These are phyloP conservation scores for Fomitopsis pinicola DNA, from an alignment of 1,284 basidiomycete genomes.

Conservation along the genomic window DNA sequence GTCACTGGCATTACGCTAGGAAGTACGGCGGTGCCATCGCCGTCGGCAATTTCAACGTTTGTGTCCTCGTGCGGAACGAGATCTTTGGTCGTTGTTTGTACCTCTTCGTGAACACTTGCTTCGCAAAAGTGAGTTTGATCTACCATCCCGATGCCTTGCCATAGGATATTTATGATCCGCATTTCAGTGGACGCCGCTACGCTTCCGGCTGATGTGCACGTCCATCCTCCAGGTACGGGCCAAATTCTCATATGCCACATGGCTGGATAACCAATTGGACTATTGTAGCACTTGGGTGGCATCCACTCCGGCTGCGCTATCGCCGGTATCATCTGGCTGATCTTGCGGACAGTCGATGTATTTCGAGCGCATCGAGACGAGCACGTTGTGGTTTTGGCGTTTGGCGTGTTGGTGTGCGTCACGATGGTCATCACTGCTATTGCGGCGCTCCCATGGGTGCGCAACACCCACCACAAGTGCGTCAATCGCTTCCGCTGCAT, in stretches of 20 bases:
- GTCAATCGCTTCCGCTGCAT: constrained; percentile 17
- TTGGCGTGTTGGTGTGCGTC: constrained; percentile 55
- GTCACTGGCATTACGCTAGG: constrained; percentile 58
- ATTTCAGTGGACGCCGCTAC: constrained; percentile 62
- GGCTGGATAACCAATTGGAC: neutral
- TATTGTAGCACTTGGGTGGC: constrained; percentile 61
- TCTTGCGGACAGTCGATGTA: constrained; percentile 54
- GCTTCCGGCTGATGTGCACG: constrained; percentile 65
- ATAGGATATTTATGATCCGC: constrained; percentile 8
- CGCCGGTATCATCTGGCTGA: constrained; percentile 62
- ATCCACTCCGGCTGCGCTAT: constrained; percentile 72
- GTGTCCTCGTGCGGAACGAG: constrained; percentile 54
- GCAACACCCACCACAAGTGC: constrained; percentile 76
- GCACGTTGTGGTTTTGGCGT: constrained; percentile 51
- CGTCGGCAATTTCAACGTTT: constrained; percentile 47
- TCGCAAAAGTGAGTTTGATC: constrained; percentile 51
- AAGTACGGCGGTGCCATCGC: constrained; percentile 60
- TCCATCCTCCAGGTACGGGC: constrained; percentile 55
- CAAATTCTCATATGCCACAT: neutral
- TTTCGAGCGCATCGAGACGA: constrained; percentile 43
- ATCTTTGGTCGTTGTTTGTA: constrained; percentile 53
- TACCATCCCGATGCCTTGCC: neutral
- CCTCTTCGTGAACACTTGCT: constrained; percentile 44
- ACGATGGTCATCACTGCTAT: constrained; percentile 51
- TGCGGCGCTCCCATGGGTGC: constrained; percentile 67